A percentile compares a stretch with the other conserved stretches of the same genome.
Evolutionary conservation across 2,329 filamentous ascomycete species (phyloP).

Genomic region (Teratosphaeriaceae sp.): DNA sequence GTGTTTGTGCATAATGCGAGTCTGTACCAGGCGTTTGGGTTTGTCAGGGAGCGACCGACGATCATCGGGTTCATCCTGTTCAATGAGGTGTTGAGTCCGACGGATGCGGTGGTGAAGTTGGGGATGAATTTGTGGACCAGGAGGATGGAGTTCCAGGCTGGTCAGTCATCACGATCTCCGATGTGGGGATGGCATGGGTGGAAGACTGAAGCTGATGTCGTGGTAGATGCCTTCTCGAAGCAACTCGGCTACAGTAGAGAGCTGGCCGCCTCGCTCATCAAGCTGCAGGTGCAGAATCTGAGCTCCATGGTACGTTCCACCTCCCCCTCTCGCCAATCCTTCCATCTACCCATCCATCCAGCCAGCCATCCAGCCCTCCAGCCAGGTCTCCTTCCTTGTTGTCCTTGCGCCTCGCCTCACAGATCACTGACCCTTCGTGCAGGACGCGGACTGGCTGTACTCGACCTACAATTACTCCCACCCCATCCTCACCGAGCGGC

Average conservation of each 20-base stretch:
- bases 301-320: slow-evolving; percentile 64
- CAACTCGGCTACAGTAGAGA: slow-evolving; percentile 76
- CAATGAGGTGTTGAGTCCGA: slow-evolving; percentile 89
- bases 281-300: slow-evolving; percentile 96
- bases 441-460: slow-evolving; percentile 94
- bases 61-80: slow-evolving; percentile 97
- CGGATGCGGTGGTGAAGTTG: slow-evolving; percentile 91
- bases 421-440: background rate
- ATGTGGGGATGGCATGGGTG: background rate
- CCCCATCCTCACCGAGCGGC: slow-evolving; percentile 86
- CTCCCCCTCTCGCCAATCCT: background rate
- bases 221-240: slow-evolving; percentile 72
- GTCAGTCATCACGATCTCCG: slow-evolving; percentile 33
- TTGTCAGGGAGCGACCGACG: slow-evolving; percentile 74
- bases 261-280: slow-evolving; percentile 82
- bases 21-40: slow-evolving; percentile 86
- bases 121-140: slow-evolving; percentile 93
- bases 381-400: background rate
- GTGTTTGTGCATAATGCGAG: slow-evolving; percentile 95
- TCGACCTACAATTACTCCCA: slow-evolving; percentile 98
- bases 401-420: background rate
- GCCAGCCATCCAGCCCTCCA: background rate
- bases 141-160: slow-evolving; percentile 93
- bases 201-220: slow-evolving; percentile 13
- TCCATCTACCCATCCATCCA: too few relatives aligned